Conservation (phyloP, 495 filamentous ascomycete species). For the Daldinia concentrica region DNA sequence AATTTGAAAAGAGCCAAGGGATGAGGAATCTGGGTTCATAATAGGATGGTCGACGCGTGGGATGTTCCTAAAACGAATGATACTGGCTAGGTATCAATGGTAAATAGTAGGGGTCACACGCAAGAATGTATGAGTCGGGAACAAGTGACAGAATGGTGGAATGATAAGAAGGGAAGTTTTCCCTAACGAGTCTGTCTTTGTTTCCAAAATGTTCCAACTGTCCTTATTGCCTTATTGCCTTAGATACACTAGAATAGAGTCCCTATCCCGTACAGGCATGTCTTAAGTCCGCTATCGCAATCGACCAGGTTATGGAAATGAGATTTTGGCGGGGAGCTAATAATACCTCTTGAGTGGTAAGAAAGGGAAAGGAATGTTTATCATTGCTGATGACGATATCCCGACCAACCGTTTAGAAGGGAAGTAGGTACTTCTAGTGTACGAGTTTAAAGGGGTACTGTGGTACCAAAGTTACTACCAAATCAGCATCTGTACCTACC, state of each 20-base stretch:
- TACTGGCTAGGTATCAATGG: neutral
- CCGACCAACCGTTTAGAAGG: neutral
- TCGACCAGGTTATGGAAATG: neutral
- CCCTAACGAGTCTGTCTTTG: neutral
- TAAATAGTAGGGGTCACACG: conserved; percentile 28
- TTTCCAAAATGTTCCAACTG: neutral
- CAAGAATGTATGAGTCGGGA: conserved; percentile 25
- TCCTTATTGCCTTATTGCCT: conserved; percentile 1
- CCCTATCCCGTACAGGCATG: neutral
- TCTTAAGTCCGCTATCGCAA: conserved; percentile 4
- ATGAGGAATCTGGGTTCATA: conserved; percentile 6
- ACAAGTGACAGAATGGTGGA: neutral
- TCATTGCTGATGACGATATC: neutral
- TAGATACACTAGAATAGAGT: neutral
- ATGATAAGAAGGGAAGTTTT: neutral
- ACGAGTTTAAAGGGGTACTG: too few relatives aligned
- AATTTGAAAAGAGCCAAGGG: neutral
- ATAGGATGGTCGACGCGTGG: conserved; percentile 11
- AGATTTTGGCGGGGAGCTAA: conserved; percentile 19
- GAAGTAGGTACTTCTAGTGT: too few relatives aligned
- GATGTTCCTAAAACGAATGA: conserved; percentile 10
- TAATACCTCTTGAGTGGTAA: conserved; percentile 9
- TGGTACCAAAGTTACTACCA: too few relatives aligned
- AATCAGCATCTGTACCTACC: neutral
- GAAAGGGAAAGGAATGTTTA: neutral